Base-by-base conservation (phyloP, 495 filamentous ascomycete species). In the Neurospora sp. region DNA sequence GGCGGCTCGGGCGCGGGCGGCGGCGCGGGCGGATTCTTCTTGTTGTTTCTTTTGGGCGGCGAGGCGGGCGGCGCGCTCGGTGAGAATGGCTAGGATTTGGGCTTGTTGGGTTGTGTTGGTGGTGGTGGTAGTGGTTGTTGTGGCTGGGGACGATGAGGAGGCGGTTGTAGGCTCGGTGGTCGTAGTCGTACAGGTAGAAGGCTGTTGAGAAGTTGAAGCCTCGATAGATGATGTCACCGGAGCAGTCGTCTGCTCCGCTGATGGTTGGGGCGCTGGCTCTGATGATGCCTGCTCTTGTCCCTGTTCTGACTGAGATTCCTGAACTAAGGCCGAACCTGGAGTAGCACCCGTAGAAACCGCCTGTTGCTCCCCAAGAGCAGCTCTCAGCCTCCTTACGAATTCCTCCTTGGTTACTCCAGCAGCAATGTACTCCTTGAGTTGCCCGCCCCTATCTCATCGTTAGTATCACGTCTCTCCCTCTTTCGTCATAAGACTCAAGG, bases 341-440 rank as follows among this genome's bases (percentile, higher is more conserved):
- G 14, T 4, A 65, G 14, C 6, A 65, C 12, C 53, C 14, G 14
- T 35, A 8, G 45, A 18, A 22, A 27, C 59, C 1, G 42, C 10
- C 31, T 74, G 37, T 31, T 69, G 69, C 20, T 69, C 37, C 39
- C 59, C 72, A 35, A 90, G 75, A 38, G 82, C 83, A 41, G 77
- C 75, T 3, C 70, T 73, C 14, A 92, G 70, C 10, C 90, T 85
- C 42, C 76, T 79, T 41, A 84, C 74, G 61, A 92, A 90, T 9
- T 89, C 87, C 12, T 88, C 86, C 73, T 87, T 90, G 22, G 83
- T 78, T 3, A 87, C 83, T 4, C 89, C 88, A 22, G 87, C 79
- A 70, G 83, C 81, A n/a, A 92, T 83, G 74, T 92, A 91, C 77
- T 92, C 89, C 71, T 89, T 86, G 22, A 91, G 76, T 72, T 87